A percentile compares a stretch with the other conserved stretches of the same genome.
phyloP scores from a whole-genome alignment of 805 yeast genomes.

The Clavispora carvajalis region DNA sequence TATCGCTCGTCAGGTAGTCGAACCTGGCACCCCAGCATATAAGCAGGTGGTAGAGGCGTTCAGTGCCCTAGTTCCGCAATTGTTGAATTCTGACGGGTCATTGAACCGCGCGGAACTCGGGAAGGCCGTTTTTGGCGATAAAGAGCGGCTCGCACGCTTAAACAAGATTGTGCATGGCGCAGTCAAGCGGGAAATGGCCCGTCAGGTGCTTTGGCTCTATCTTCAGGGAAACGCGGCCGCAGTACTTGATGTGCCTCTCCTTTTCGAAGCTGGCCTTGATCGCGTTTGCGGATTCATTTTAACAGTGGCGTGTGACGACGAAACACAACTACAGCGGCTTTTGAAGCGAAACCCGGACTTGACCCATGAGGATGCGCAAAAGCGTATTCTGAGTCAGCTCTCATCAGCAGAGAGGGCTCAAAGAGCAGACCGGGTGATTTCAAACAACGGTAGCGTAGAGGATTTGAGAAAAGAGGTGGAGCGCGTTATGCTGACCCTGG shows the following conservation, averaged over 20 bases:
- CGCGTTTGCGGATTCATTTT: slow-evolving; percentile 64
- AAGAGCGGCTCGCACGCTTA: slow-evolving; percentile 49
- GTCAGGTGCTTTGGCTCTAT: slow-evolving; percentile 55
- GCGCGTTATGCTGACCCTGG: slow-evolving; percentile 19
- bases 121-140: slow-evolving; percentile 66
- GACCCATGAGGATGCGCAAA: slow-evolving; percentile 56
- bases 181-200: slow-evolving; percentile 61
- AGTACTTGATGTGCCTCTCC: slow-evolving; percentile 81
- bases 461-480: slow-evolving; percentile 20
- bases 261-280: slow-evolving; percentile 77
- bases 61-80: slow-evolving; percentile 45
- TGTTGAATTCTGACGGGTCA: slow-evolving; percentile 36
- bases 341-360: slow-evolving; percentile 63
- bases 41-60: slow-evolving; percentile 59
- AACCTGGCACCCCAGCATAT: slow-evolving; percentile 74
- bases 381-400: slow-evolving; percentile 77
- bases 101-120: slow-evolving; percentile 78
- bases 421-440: slow-evolving; percentile 62
- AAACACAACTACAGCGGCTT: slow-evolving; percentile 60
- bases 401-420: slow-evolving; percentile 49
- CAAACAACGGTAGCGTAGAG: slow-evolving; percentile 43
- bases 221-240: slow-evolving; percentile 54
- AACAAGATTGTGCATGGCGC: slow-evolving; percentile 87
- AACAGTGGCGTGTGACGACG: slow-evolving; percentile 58
- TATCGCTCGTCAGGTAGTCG: slow-evolving; percentile 81